Percentiles rank a stretch among this genome's conserved stretches.
phyloP scores from a whole-genome alignment of 1,284 basidiomycete species.

The Austroboletus rostrupii region DNA sequence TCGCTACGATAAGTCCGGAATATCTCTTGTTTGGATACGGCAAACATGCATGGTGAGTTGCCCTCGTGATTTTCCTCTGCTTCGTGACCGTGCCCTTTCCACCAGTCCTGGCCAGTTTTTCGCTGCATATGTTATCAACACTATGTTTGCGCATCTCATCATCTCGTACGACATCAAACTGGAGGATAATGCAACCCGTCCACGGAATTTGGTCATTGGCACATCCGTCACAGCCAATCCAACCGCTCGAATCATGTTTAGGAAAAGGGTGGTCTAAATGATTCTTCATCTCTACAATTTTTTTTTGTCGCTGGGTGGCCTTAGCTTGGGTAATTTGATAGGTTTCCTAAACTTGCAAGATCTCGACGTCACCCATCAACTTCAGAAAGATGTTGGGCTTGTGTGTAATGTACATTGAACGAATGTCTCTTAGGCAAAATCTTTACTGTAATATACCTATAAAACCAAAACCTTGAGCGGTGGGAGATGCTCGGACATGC shows the following conservation, averaged over 20 bases:
- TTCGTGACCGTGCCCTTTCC: background rate
- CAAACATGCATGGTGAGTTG: conserved; percentile 20
- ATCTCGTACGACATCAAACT: conserved; percentile 29
- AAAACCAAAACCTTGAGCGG: too few species aligned
- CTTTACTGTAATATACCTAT: background rate
- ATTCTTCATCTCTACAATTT: too few species aligned
- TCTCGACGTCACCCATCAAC: too few species aligned
- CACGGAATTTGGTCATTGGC: background rate
- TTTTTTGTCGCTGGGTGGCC: too few species aligned
- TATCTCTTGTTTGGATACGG: conserved; percentile 18
- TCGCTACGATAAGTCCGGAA: conserved; percentile 9
- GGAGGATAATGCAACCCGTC: conserved; percentile 7
- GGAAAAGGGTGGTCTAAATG: background rate
- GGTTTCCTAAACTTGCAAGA: too few species aligned
- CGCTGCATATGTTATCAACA: conserved; percentile 25
- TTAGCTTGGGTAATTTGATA: too few species aligned
- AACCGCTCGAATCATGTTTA: background rate
- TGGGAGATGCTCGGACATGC: too few species aligned
- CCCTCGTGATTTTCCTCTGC: too few species aligned
- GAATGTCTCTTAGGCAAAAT: background rate
- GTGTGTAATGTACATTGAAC: background rate
- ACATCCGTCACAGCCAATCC: background rate
- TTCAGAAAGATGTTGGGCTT: background rate
- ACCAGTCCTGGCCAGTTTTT: conserved; percentile 32
- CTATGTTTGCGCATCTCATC: conserved; percentile 29